phyloP scores from a whole-genome alignment of 139 green algal species.

The Ettlia oleoabundans region DNA sequence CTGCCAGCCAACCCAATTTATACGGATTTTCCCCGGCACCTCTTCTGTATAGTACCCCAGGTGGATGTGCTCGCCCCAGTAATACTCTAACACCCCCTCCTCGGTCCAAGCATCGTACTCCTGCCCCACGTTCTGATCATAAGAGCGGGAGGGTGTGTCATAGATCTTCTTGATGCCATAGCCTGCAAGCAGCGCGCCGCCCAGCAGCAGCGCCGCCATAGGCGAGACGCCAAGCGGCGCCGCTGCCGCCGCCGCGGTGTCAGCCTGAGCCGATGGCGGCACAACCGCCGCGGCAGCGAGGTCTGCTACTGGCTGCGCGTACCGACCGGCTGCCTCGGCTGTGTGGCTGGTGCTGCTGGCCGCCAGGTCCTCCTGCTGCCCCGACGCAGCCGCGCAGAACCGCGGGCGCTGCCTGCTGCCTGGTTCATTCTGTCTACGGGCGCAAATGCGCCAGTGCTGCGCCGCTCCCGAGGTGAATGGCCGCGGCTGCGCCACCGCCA shows the following conservation, averaged over 20 bases:
- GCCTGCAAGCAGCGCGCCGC: slow-evolving; percentile 21
- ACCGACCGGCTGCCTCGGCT: neutral
- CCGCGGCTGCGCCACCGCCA: too few species aligned
- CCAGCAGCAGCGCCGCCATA: slow-evolving; percentile 29
- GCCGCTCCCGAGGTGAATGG: neutral
- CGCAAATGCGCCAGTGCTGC: neutral
- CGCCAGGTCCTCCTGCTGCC: neutral
- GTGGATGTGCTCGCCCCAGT: slow-evolving; percentile 98
- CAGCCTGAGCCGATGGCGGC: neutral
- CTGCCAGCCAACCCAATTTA: too few species aligned
- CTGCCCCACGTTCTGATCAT: slow-evolving; percentile 88
- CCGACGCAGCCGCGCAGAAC: neutral
- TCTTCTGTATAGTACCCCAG: slow-evolving; percentile 91
- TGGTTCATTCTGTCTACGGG: neutral
- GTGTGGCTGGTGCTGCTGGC: slow-evolving; percentile 14
- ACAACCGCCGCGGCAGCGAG: slow-evolving; percentile 16
- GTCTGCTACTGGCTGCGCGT: slow-evolving; percentile 11
- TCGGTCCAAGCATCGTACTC: slow-evolving; percentile 95
- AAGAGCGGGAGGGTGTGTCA: slow-evolving; percentile 78
- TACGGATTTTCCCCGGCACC: slow-evolving; percentile 6
- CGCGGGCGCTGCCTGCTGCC: neutral
- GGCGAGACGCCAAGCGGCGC: neutral
- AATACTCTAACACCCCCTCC: slow-evolving; percentile 83
- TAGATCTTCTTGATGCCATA: slow-evolving; percentile 70
- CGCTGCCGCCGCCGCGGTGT: neutral